Evolutionary conservation across 2,329 filamentous ascomycete genomes (phyloP), one percentile per base, ranked within the genome.

Genomic region (Drechslera avenae): DNA sequence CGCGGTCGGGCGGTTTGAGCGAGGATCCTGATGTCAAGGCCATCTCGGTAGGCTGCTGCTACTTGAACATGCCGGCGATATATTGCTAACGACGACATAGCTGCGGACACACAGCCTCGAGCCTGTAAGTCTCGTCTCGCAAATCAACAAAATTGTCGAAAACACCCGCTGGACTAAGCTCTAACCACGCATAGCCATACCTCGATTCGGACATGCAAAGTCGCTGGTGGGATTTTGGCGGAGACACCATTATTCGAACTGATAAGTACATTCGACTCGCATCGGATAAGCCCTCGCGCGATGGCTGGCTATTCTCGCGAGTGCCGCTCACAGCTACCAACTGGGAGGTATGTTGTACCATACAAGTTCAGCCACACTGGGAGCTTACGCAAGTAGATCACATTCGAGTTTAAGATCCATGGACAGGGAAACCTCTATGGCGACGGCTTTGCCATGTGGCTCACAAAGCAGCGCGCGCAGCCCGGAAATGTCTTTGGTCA

Each of bases 151-250:
- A n/a, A 13, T 1, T 28, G 3, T 16, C 14, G 13, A 1, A 32
- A 8, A n/a, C 3, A 23, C 8, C 17, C n/a, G 14, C 34, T 13
- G 33, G 31, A 26, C 18, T 30, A 43, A 31, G 33, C 14, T 50
- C 60, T 68, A 44, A 68, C 13, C 16, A 30, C 30, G 14, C 16
- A 26, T 46, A 97, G 89, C 94, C 94, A 56, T 99, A 97, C 77
- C 86, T 99, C 66, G 94, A 99, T 78, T 94, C 91, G 54, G 94
- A 97, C 75, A 92, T 97, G 87, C 89, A 95, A 79, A 96, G 90
- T 79, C 88, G 94, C 73, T 99, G 94, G 93, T 99, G 93, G 78
- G 94, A 99, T 79, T 99, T 95, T 83, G 94, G 94, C 72, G 94
- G 93, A 71, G 91, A 96, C 78, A 91, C 93, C 33, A 87, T 99